phyloP scores from a whole-genome alignment of 345 rosid species.

The Triadica sebifera region DNA sequence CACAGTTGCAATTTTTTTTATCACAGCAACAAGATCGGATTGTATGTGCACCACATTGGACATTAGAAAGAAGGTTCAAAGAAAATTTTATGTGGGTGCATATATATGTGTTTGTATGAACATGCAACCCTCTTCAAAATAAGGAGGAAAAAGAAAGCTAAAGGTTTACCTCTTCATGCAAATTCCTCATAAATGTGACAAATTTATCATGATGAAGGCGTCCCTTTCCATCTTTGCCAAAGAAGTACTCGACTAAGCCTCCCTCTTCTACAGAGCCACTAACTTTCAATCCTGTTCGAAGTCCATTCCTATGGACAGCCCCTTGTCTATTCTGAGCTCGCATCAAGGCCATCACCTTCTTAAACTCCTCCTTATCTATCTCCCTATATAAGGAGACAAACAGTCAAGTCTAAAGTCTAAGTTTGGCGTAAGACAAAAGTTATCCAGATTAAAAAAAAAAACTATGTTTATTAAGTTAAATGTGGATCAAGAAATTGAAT shows the following conservation, averaged over 20 bases:
- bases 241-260: constrained; percentile 81
- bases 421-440: not conserved
- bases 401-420: constrained; percentile 8
- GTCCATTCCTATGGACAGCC: constrained; percentile 61
- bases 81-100: not conserved
- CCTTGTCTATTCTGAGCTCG: constrained; percentile 86
- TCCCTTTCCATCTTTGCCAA: constrained; percentile 71
- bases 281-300: constrained; percentile 60
- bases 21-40: not conserved
- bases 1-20: not conserved
- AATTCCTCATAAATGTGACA: constrained; percentile 64
- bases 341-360: constrained; percentile 91
- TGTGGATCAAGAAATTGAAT: not conserved
- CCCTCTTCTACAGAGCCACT: constrained; percentile 70
- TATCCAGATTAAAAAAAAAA: not conserved
- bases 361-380: constrained; percentile 79
- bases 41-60: not conserved
- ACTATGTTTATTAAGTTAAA: not conserved
- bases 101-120: not conserved
- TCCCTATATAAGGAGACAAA: constrained; percentile 45
- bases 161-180: constrained; percentile 66
- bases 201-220: constrained; percentile 71
- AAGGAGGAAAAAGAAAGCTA: not conserved
- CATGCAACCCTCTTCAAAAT: not conserved
- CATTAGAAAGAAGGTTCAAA: not conserved